Evolutionary conservation across 192 early-diverging fungal species (phyloP), one percentile per base, ranked within the genome.

Genomic region (Podila minutissima): DNA sequence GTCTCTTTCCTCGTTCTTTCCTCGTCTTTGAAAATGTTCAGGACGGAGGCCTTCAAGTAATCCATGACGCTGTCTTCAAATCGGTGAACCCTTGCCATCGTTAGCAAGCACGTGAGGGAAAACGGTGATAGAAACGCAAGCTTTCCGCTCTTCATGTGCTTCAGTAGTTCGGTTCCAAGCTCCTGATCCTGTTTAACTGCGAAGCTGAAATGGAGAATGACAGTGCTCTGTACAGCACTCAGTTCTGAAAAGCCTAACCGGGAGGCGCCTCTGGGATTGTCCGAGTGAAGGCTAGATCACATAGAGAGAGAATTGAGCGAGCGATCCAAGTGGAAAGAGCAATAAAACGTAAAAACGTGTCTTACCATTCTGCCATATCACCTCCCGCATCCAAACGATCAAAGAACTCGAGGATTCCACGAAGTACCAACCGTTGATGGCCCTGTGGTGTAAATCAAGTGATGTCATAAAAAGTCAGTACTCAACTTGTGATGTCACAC

Each of bases 111-210:
- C 0, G 90, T 86, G 61, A 93, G 74, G 33, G 88, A 89, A 53
- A 94, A 93, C 13, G 91, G 74, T n/a, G 88, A 84, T 12, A 92
- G 66, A 32, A 73, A 74, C 0, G 72, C 69, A 22, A 67, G 59
- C 64, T 76, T 84, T 20, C 85, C 83, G 22, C 64, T 76, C 35
- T 86, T 88, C 38, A 86, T 86, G 19, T 85, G 87, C 50, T 89
- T 91, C 37, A 89, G 73, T 20, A 91, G 75, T 61, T 87, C 88
- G 2, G 37, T 66, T 11, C 89, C 89, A 32, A 90, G 64, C 59
- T 89, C 86, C 82, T 92, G 89, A 77, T 94, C 92, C 76, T 94
- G 93, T 60, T 90, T 91, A 31, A 93, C 87, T 28, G 88, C 89
- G 66, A 91, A 93, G 70, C 85, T 88, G 41, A 94, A 85, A 65